Conservation (phyloP, 2,329 filamentous ascomycete species). For the Ophiostoma sp. region DNA sequence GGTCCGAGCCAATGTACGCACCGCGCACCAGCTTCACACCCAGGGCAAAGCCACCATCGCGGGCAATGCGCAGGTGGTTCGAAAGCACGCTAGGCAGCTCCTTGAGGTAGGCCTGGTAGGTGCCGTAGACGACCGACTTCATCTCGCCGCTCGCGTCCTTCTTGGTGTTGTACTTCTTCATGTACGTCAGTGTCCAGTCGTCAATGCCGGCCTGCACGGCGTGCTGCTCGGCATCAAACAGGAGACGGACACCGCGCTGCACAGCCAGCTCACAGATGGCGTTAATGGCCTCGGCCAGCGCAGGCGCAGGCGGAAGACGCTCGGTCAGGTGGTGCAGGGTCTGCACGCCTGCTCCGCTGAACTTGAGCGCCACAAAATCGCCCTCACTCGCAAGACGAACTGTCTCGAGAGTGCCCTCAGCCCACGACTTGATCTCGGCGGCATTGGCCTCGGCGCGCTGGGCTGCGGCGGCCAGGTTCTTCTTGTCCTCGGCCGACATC, state of each 20-base stretch:
- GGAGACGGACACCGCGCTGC: conserved; percentile 62
- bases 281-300: conserved; percentile 65
- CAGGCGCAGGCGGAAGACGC: conserved; percentile 56
- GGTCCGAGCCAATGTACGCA: conserved; percentile 66
- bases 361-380: conserved; percentile 66
- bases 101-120: conserved; percentile 74
- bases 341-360: conserved; percentile 74
- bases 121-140: conserved; percentile 62
- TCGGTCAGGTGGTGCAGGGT: conserved; percentile 63
- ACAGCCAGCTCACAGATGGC: conserved; percentile 68
- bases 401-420: conserved; percentile 66
- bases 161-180: conserved; percentile 66
- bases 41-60: conserved; percentile 57
- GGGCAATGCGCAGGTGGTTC: conserved; percentile 55
- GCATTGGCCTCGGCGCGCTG: conserved; percentile 44
- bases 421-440: conserved; percentile 66
- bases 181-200: conserved; percentile 71
- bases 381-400: conserved; percentile 65
- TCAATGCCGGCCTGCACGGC: conserved; percentile 74
- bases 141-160: conserved; percentile 43
- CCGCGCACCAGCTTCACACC: conserved; percentile 73
- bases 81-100: conserved; percentile 52
- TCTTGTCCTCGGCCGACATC: conserved; percentile 51
- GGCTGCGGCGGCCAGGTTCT: conserved; percentile 41
- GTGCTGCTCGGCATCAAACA: conserved; percentile 84